Evolutionary conservation across 2,329 filamentous ascomycete species (phyloP), one percentile per base, ranked within the genome.

Genomic region (Sclerotinia sclerotiorum): DNA sequence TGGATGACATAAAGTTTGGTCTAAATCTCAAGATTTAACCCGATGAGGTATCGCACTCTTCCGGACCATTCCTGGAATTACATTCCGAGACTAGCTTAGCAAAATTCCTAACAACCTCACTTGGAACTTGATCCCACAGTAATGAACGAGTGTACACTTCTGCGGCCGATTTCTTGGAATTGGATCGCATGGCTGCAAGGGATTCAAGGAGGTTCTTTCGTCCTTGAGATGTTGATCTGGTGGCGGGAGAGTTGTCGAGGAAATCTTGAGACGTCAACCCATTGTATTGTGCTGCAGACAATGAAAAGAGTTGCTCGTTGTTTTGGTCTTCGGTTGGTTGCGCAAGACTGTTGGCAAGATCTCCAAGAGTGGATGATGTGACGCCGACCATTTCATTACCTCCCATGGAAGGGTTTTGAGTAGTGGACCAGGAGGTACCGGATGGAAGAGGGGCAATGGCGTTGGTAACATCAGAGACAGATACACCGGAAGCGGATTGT

Each of bases 111-210:
- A 99, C 93, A 61, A 98, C 93, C 72, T 98, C 93, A 74, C 88
- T 86, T 19, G 95, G 94, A 74, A 98, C 94, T 80, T 94, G 92
- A 77, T 97, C 93, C 92, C 93, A 97, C 69, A 98, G 88, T 70
- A 98, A 85, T 71, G 93, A 97, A 69, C 94, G 87, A 46, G 94
- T 96, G 81, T 97, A 97, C 54, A 97, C 92, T 76, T 97, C 93
- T 68, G 94, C 91, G 60, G 90, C 90, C 64, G 87, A 86, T 74
- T 90, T 87, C 80, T 92, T 92, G 76, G 84, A 86, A 75, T 84
- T 87, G 73, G 83, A 83, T 72, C 92, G 89, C 88, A 97, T 92
- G 57, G 87, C 88, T 63, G 90, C 88, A 58, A 97, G 85, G 10
- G 93, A 90, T 73, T 97, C 90, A 56, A 90, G 91, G 58, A 95